Base-by-base conservation (phyloP, 2,329 filamentous ascomycete species). In the Aspergillus chevalieri region DNA sequence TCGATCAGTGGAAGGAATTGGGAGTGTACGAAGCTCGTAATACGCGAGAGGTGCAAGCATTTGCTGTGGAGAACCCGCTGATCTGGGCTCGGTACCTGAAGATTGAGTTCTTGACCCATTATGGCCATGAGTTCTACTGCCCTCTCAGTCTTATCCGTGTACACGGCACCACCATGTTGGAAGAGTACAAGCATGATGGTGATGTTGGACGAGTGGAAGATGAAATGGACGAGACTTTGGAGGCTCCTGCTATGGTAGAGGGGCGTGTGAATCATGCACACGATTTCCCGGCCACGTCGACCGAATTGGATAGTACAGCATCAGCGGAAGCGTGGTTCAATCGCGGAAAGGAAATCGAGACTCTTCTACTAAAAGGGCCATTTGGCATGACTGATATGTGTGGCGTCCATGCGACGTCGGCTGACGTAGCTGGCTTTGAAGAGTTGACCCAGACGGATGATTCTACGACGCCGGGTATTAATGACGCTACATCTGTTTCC, bases 81-180 rank as follows among this genome's bases (percentile, higher is more conserved):
- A 97, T 97, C 44, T 98, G 90, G 87, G 91, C 93, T 41, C 84
- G 92, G 55, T 98, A 97, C 70, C 71, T 98, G 39, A 83, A 89
- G 21, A 83, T 98, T 51, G 93, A 98, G 65, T 93, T 97, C 56
- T 68, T 97, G 44, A 89, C 84, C 4, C 92, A 98, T 66, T 98
- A 92, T 66, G 93, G 93, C 7, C 95, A 91, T 59, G 93, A 98
- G 66, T 98, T 88, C 66, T 98, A 95, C 66, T 98, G 93, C 63
- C 93, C 93, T 0, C 75, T 98, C 14, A 96, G 92, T 52, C 72
- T 98, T 15, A 76, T 98, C 47, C 83, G 93, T 48, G 87, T 98
- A 4, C 93, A 98, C 69, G 93, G 93, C 6, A 95, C 84, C 17
- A 86, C 92, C 0, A 93, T 95, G 75, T 87, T 98, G 84, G 82